A percentile compares a stretch with the other conserved stretches of the same genome.
Evolutionary conservation across 2,329 filamentous ascomycete genomes (phyloP).

Genomic region (Venturia carpophila): DNA sequence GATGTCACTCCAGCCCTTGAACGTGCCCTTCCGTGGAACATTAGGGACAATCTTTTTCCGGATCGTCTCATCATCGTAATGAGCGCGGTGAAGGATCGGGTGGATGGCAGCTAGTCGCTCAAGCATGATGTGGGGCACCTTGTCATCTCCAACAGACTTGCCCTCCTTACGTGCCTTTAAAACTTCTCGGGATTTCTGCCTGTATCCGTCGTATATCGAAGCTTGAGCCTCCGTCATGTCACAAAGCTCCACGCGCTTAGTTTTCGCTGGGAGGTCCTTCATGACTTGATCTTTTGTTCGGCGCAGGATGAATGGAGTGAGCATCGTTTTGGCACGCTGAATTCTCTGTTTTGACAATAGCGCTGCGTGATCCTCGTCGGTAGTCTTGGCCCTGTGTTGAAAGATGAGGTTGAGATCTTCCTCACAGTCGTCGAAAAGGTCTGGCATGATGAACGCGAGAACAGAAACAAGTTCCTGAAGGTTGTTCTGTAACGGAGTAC

Average conservation of each 20-base stretch:
- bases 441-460: conserved; percentile 87
- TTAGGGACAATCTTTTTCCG: conserved; percentile 22
- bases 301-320: conserved; percentile 90
- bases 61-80: conserved; percentile 69
- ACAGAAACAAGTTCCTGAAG: conserved; percentile 84
- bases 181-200: conserved; percentile 54
- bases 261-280: conserved; percentile 72
- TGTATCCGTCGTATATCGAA: conserved; percentile 63
- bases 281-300: conserved; percentile 90
- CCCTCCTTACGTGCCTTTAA: conserved; percentile 48
- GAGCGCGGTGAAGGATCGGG: conserved; percentile 73
- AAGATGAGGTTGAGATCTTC: conserved; percentile 82
- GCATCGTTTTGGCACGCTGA: conserved; percentile 76
- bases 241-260: conserved; percentile 69
- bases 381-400: conserved; percentile 80
- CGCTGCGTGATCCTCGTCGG: conserved; percentile 60
- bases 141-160: conserved; percentile 26
- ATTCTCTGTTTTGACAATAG: conserved; percentile 84
- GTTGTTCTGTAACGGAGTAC: conserved; percentile 92
- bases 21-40: conserved; percentile 52
- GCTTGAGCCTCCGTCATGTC: conserved; percentile 66
- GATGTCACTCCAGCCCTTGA: conserved; percentile 54
- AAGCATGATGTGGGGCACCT: conserved; percentile 62
- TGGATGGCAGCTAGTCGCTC: conserved; percentile 89
- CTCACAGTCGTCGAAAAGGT: conserved; percentile 67